Evolutionary conservation across 768 basidiomycete genomes (phyloP).

Genomic region (Amyloporia xantha): DNA sequence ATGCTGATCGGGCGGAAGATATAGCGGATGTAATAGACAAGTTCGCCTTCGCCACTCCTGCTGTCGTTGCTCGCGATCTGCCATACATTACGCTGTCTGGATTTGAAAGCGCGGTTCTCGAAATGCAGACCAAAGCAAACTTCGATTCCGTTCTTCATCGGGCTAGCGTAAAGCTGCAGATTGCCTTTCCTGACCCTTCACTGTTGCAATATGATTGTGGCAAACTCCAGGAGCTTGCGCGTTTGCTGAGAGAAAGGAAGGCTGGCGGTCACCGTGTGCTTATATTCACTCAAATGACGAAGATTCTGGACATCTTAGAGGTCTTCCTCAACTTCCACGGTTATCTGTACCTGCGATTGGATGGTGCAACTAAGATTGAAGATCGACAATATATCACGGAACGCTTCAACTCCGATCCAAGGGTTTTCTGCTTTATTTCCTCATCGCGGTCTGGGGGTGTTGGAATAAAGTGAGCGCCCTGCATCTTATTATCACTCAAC

Average conservation of each 20-base stretch:
- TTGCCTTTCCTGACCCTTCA: constrained; percentile 88
- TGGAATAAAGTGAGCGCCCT: constrained; percentile 79
- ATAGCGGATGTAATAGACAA: constrained; percentile 48
- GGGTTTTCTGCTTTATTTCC: constrained; percentile 86
- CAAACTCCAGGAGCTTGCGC: constrained; percentile 82
- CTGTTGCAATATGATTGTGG: constrained; percentile 94
- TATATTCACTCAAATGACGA: constrained; percentile 98
- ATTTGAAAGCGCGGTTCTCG: constrained; percentile 17
- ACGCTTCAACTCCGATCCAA: constrained; percentile 71
- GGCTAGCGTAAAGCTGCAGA: constrained; percentile 76
- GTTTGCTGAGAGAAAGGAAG: constrained; percentile 75
- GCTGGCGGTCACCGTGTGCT: constrained; percentile 83
- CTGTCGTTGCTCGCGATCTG: constrained; percentile 71
- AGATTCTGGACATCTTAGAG: constrained; percentile 89
- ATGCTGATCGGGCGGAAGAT: constrained; percentile 48
- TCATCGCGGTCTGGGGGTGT: constrained; percentile 78
- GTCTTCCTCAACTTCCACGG: constrained; percentile 90
- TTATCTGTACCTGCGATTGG: constrained; percentile 88
- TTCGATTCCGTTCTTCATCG: constrained; percentile 71
- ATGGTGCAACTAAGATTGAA: constrained; percentile 93
- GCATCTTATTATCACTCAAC: not conserved
- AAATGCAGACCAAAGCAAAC: constrained; percentile 21
- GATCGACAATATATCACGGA: constrained; percentile 90
- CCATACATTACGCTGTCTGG: constrained; percentile 55
- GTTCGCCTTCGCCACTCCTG: constrained; percentile 79